Evolutionary conservation across 2,329 filamentous ascomycete species (phyloP).

Genomic region (Phyllachora maydis): DNA sequence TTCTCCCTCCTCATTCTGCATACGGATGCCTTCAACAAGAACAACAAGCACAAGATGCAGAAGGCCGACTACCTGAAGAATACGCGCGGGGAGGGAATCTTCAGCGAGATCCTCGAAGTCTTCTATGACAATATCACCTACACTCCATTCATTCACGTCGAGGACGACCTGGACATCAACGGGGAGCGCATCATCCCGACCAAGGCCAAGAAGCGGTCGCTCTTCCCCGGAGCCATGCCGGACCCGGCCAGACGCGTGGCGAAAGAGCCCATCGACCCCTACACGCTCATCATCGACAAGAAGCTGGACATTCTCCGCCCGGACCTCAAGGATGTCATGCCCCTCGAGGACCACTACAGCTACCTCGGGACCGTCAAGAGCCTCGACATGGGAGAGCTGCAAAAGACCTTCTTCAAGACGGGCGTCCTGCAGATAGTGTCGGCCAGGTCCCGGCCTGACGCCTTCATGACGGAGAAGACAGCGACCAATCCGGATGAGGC

Average conservation of each 20-base stretch:
- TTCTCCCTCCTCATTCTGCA: conserved; percentile 94
- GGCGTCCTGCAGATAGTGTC: conserved; percentile 91
- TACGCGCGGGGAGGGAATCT: conserved; percentile 77
- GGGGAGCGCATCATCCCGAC: conserved; percentile 51
- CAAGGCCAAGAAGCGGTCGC: conserved; percentile 48
- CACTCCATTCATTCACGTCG: conserved; percentile 93
- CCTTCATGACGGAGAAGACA: conserved; percentile 79
- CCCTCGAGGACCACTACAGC: conserved; percentile 76
- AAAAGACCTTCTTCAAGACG: conserved; percentile 78
- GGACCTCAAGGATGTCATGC: conserved; percentile 78
- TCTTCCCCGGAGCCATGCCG: conserved; percentile 43
- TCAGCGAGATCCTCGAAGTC: conserved; percentile 79
- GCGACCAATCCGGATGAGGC: conserved; percentile 70
- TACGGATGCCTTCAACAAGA: conserved; percentile 99
- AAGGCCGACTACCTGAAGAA: conserved; percentile 91
- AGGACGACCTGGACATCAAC: conserved; percentile 71
- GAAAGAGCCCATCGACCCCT: conserved; percentile 85
- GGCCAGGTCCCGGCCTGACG: conserved; percentile 77
- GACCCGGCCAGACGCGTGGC: conserved; percentile 43
- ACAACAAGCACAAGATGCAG: conserved; percentile 99
- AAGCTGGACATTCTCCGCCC: conserved; percentile 70
- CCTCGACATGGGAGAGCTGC: conserved; percentile 62
- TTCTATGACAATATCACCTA: conserved; percentile 99
- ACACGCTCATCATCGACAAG: conserved; percentile 79
- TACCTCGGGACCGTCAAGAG: conserved; percentile 61